Conservation (phyloP, 495 filamentous ascomycete species). For the Penicillium paradoxum region DNA sequence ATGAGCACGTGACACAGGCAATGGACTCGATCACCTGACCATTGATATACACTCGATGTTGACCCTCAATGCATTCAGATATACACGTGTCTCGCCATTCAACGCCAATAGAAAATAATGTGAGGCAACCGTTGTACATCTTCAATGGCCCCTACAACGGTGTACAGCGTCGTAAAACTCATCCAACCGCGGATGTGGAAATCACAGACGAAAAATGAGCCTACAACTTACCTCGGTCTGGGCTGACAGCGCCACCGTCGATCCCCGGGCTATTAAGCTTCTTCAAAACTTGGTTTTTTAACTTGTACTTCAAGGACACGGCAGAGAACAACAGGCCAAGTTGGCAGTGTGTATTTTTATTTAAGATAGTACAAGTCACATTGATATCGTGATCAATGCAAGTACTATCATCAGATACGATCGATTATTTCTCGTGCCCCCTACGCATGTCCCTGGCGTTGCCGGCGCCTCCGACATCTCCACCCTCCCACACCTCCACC, state of each 20-base stretch:
- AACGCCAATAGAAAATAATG: not conserved
- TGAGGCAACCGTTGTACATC: too few relatives aligned
- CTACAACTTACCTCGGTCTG: not conserved
- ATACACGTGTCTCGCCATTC: not conserved
- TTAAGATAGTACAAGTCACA: too few relatives aligned
- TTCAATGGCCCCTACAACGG: too few relatives aligned
- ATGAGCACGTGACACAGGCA: not conserved
- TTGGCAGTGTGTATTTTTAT: too few relatives aligned
- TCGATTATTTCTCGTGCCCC: not conserved
- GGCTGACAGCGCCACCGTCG: slow-evolving; percentile 6
- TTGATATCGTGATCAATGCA: not conserved
- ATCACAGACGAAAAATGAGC: not conserved
- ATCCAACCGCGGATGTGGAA: too few relatives aligned
- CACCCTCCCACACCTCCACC: slow-evolving; percentile 5
- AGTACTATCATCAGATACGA: not conserved
- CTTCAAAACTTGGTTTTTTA: slow-evolving; percentile 1
- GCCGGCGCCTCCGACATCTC: slow-evolving; percentile 3
- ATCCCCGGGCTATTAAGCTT: not conserved
- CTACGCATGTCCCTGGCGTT: not conserved
- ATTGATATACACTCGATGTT: not conserved
- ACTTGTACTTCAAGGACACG: too few relatives aligned
- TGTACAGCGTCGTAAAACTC: too few relatives aligned
- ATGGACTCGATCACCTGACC: not conserved
- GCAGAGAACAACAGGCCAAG: too few relatives aligned
- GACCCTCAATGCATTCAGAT: not conserved